Base-by-base conservation (phyloP, 495 filamentous ascomycete species). In the Hypoxylon perforatum region DNA sequence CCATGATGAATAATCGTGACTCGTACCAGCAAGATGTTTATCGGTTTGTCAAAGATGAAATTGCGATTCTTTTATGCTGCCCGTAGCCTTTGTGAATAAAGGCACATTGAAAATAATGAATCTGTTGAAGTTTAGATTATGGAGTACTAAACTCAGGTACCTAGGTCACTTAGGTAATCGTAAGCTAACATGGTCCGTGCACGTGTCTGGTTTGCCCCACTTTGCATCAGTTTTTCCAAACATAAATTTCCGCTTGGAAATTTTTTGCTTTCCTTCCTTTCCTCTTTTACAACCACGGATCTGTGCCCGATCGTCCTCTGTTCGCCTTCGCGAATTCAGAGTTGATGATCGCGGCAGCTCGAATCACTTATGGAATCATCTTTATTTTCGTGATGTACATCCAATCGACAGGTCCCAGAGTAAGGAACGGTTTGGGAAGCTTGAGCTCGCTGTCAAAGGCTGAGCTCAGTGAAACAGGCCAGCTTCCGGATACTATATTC, bases 341-440 rank as follows among this genome's bases (percentile, higher is more conserved):
- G 90, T 94, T 80, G 91, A 91, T 82, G 81, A 79, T 84, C 90
- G 88, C 58, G 82, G 84, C 91, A 94, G 89, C 85, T 93, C 90
- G 90, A 69, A 90, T 90, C 84, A 83, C 78, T 73, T 77, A 92
- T 85, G 92, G 92, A 94, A 91, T 88, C 91, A 91, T 79, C 76
- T 72, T 61, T 52, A 67, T 75, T 64, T 78, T 75, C 77, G 85
- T 93, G 88, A 86, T 92, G 90, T 90, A 85, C 89, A 89, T 93
- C 92, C 90, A 83, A 88, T 91, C 90, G 91, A 96, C 93, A 94
- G 88, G 87, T 94, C 87, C 90, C 72, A 96, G 88, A 97, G 74
- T 73, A 85, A 95, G 82, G 73, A 72, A 75, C 69, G 72, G 53
- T 80, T 74, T 70, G 76, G 73, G 71, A 76, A 78, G 73, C 78